Conservation (phyloP, 192 early-diverging fungal species). For the Spizellomyces sp. region DNA sequence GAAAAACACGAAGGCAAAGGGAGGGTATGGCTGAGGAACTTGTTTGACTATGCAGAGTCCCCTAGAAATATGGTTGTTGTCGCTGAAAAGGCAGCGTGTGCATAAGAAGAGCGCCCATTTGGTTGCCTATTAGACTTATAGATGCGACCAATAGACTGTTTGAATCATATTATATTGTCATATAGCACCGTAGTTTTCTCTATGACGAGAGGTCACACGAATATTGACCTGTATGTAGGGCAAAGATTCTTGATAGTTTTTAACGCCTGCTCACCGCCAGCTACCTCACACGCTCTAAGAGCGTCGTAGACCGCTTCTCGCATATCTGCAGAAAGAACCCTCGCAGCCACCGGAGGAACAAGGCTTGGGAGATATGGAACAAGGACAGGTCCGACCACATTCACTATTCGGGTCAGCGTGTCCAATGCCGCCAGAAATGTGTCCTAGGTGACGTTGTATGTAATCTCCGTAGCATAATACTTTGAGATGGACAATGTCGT, state of each 20-base stretch:
- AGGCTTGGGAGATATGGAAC: slow-evolving; percentile 23
- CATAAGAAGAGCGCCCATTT: too few species aligned
- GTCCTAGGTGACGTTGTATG: not conserved
- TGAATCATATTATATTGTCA: too few species aligned
- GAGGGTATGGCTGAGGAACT: not conserved
- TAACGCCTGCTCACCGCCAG: slow-evolving; percentile 22
- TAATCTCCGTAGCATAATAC: not conserved
- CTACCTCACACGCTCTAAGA: slow-evolving; percentile 24
- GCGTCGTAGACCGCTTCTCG: slow-evolving; percentile 32
- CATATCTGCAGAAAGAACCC: slow-evolving; percentile 17
- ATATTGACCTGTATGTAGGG: slow-evolving; percentile 28
- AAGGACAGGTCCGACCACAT: slow-evolving; percentile 23
- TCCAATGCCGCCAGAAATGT: slow-evolving; percentile 20
- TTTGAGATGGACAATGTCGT: not conserved
- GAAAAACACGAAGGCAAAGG: not conserved
- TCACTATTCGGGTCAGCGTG: slow-evolving; percentile 13
- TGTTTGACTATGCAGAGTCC: slow-evolving; percentile 10
- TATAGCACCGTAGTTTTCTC: not conserved
- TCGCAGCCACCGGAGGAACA: slow-evolving; percentile 36
- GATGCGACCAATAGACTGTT: too few species aligned
- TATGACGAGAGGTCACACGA: not conserved
- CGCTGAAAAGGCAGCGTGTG: not conserved
- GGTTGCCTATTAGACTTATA: too few species aligned
- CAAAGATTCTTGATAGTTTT: slow-evolving; percentile 18
- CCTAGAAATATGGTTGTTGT: slow-evolving; percentile 19